phyloP scores from a whole-genome alignment of 2,329 filamentous ascomycete species.

The Fusarium mundagurra region DNA sequence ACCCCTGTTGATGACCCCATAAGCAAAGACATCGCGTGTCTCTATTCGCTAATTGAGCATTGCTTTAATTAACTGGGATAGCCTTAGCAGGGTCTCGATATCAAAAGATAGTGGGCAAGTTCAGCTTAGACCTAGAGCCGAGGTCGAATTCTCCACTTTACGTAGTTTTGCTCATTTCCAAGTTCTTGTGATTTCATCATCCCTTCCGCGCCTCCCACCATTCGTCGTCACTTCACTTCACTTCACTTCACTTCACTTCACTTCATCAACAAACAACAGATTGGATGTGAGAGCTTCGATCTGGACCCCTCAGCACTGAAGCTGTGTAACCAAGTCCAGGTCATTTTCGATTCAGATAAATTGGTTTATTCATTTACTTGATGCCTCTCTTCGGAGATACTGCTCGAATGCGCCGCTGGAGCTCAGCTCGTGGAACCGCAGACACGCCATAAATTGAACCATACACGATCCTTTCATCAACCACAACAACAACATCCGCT shows the following conservation, averaged over 20 bases:
- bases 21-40: neutral
- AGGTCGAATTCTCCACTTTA: constrained; percentile 34
- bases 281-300: constrained; percentile 19
- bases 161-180: constrained; percentile 35
- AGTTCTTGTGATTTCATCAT: constrained; percentile 35
- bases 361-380: constrained; percentile 20
- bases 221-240: neutral
- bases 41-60: constrained; percentile 15
- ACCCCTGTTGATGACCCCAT: constrained; percentile 23
- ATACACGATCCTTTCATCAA: constrained; percentile 12
- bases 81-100: constrained; percentile 19
- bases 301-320: constrained; percentile 13
- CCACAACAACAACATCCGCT: neutral
- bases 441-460: constrained; percentile 17
- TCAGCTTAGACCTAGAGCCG: constrained; percentile 22
- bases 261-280: constrained; percentile 7
- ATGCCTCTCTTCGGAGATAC: constrained; percentile 33
- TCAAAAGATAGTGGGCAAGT: constrained; percentile 1
- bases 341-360: neutral
- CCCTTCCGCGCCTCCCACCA: constrained; percentile 11
- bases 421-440: constrained; percentile 39
- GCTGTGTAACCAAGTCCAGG: constrained; percentile 6
- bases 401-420: constrained; percentile 39
- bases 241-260: neutral
- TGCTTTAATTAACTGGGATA: constrained; percentile 35